Evolutionary conservation across 78 protist genomes (phyloP).

Genomic region (Isochrysis galbana): DNA sequence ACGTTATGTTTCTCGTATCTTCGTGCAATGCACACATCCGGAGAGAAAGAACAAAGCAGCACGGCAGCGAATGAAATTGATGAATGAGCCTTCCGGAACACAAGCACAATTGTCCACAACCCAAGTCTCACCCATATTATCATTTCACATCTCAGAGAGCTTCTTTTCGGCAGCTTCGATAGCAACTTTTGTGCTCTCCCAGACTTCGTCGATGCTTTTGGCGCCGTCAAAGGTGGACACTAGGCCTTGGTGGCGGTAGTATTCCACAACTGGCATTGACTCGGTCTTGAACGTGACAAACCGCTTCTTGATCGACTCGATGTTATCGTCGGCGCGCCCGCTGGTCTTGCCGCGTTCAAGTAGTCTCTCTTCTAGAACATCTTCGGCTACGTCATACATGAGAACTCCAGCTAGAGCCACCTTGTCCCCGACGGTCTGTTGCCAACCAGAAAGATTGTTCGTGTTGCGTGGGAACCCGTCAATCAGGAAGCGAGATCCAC

Average conservation of each 20-base stretch:
- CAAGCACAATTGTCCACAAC: too few species aligned
- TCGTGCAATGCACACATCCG: too few species aligned
- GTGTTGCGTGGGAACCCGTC: constrained; percentile 84
- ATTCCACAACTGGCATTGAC: constrained; percentile 37
- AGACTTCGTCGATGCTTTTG: not conserved
- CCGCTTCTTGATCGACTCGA: constrained; percentile 55
- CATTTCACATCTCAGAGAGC: too few species aligned
- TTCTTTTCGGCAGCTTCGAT: not conserved
- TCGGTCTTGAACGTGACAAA: constrained; percentile 3
- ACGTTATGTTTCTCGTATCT: too few species aligned
- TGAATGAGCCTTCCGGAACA: too few species aligned
- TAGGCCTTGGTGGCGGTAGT: not conserved
- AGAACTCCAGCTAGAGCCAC: not conserved
- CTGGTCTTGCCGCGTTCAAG: constrained; percentile 60
- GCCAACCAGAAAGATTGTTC: constrained; percentile 14
- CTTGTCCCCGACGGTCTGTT: not conserved
- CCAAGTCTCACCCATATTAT: too few species aligned
- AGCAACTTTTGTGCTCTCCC: not conserved
- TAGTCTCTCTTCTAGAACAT: constrained; percentile 41
- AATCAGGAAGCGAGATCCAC: constrained; percentile 57
- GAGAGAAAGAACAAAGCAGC: too few species aligned
- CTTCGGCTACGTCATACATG: constrained; percentile 46
- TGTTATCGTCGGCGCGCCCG: constrained; percentile 72
- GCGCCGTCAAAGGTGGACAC: not conserved
- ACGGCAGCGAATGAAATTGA: too few species aligned